Evolutionary conservation across 1,139 yeast species (phyloP).

Genomic region (Scheffersomyces segobiensis): DNA sequence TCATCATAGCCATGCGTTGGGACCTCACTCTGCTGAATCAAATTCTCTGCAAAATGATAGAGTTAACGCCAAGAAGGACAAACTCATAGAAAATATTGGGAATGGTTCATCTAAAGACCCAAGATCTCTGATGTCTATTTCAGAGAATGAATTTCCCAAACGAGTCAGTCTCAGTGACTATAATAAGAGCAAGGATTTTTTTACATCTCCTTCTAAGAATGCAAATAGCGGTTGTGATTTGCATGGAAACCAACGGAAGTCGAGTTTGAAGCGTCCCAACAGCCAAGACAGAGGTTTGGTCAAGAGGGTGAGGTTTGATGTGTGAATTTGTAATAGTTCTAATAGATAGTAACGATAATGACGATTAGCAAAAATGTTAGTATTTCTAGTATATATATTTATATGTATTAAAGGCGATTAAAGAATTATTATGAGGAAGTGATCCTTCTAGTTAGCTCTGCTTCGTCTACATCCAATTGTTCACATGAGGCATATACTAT

Average conservation of each 20-base stretch:
- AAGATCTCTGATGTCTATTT: background rate
- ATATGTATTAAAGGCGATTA: background rate
- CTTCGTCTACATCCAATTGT: background rate
- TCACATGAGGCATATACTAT: background rate
- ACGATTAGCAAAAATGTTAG: background rate
- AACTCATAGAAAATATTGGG: background rate
- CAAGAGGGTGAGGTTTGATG: constrained; percentile 30
- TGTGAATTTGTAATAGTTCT: constrained; percentile 6
- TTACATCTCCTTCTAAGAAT: background rate
- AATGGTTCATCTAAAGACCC: background rate
- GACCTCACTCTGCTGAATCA: background rate
- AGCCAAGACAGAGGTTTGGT: constrained; percentile 12
- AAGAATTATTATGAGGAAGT: too few relatives aligned
- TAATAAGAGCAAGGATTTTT: background rate
- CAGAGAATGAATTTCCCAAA: background rate
- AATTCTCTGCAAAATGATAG: background rate
- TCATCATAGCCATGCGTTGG: background rate
- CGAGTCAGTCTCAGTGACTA: background rate
- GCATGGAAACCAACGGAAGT: constrained; percentile 2
- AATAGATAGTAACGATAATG: background rate
- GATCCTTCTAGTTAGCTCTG: too few relatives aligned
- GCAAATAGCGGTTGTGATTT: background rate
- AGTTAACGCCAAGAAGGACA: background rate
- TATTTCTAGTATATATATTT: too few relatives aligned
- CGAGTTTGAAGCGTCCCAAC: constrained; percentile 20